These are phyloP conservation scores for Metrosideros polymorpha DNA, from an alignment of 441 rosid species.

Conservation along the genomic window DNA sequence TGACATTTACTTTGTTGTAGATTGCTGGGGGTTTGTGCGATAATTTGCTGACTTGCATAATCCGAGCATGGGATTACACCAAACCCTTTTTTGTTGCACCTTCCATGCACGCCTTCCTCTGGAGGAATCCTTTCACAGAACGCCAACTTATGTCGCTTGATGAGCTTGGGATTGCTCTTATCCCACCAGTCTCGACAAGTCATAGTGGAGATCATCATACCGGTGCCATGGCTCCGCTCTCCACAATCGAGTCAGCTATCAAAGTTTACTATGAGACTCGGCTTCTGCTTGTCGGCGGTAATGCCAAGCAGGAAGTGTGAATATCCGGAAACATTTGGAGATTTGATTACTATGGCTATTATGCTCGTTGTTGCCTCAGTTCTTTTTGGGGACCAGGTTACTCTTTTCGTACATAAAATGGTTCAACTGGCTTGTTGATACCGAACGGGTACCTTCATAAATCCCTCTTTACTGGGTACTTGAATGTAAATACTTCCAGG, in stretches of 20 bases:
- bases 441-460: neutral
- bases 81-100: slow-evolving; percentile 76
- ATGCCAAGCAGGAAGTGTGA: neutral
- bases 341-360: neutral
- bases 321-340: neutral
- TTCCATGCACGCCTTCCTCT: slow-evolving; percentile 77
- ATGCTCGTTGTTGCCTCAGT: neutral
- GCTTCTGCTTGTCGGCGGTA: slow-evolving; percentile 1
- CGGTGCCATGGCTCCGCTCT: slow-evolving; percentile 89
- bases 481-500: neutral
- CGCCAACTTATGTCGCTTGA: slow-evolving; percentile 57
- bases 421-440: neutral
- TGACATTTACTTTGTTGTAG: slow-evolving; percentile 15
- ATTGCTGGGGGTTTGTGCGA: slow-evolving; percentile 85
- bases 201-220: slow-evolving; percentile 76
- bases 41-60: slow-evolving; percentile 71
- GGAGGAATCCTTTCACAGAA: slow-evolving; percentile 82
- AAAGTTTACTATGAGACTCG: slow-evolving; percentile 56
- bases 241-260: slow-evolving; percentile 57
- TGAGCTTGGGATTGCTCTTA: slow-evolving; percentile 71
- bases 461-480: neutral
- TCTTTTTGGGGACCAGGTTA: neutral
- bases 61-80: slow-evolving; percentile 80
- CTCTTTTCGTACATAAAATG: neutral
- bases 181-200: slow-evolving; percentile 63